Conservation (phyloP, 2,329 filamentous ascomycete species). For the Saccharata proteae region DNA sequence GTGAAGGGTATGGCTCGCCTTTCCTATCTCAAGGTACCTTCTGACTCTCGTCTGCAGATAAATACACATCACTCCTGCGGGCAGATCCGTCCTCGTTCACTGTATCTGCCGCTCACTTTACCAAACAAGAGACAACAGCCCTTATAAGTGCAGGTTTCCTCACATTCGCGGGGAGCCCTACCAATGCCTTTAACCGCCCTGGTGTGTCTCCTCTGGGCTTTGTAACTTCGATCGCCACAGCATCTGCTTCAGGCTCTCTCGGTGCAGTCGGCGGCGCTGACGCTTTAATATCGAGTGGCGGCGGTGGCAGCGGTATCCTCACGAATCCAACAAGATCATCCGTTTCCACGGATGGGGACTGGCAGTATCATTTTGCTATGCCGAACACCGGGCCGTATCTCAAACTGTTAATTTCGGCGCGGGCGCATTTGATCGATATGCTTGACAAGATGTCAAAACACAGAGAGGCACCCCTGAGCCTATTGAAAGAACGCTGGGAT, state of each 20-base stretch:
- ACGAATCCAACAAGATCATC: constrained; percentile 7
- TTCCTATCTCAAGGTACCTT: too few relatives aligned
- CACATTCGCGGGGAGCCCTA: constrained; percentile 35
- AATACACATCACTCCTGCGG: constrained; percentile 41
- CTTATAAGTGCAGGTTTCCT: constrained; percentile 58
- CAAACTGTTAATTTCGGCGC: constrained; percentile 49
- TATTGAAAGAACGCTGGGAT: constrained; percentile 58
- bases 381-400: constrained; percentile 57
- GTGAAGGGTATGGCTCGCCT: constrained; percentile 23
- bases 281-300: constrained; percentile 52
- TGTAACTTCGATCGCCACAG: constrained; percentile 49
- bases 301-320: constrained; percentile 18
- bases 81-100: constrained; percentile 37
- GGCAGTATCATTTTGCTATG: constrained; percentile 44
- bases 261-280: constrained; percentile 58
- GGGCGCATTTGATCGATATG: constrained; percentile 49
- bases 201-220: constrained; percentile 33
- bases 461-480: constrained; percentile 49
- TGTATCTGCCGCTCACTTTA: constrained; percentile 30
- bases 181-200: constrained; percentile 30
- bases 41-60: constrained; percentile 19
- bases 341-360: constrained; percentile 2
- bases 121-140: constrained; percentile 38
- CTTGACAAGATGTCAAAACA: constrained; percentile 46
- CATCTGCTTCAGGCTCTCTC: constrained; percentile 54